These are phyloP conservation scores for Raffaelea ambrosiae DNA, from an alignment of 2,329 filamentous ascomycete genomes.

Conservation along the genomic window DNA sequence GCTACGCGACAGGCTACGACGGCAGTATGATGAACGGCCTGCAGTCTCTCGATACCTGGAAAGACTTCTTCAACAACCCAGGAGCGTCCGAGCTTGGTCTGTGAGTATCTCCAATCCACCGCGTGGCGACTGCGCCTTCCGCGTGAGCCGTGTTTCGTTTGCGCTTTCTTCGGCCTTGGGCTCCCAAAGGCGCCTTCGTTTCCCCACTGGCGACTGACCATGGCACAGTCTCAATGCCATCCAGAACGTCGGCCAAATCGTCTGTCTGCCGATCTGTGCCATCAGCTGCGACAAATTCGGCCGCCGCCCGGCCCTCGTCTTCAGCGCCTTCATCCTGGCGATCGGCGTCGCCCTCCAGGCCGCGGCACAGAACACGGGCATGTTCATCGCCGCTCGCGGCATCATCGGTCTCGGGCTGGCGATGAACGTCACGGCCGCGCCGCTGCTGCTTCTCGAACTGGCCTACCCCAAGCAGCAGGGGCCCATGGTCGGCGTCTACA, in stretches of 20 bases:
- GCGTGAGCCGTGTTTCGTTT: neutral
- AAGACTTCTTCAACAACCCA: neutral
- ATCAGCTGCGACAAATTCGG: constrained; percentile 39
- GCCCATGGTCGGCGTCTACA: constrained; percentile 51
- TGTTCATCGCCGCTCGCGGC: constrained; percentile 52
- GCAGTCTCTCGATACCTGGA: neutral
- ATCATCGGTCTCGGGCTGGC: constrained; percentile 55
- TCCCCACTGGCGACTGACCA: too few species aligned
- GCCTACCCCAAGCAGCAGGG: constrained; percentile 49
- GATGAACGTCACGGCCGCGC: constrained; percentile 49
- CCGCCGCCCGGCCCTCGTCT: constrained; percentile 42
- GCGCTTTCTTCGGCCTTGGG: neutral
- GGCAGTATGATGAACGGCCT: neutral
- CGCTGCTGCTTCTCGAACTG: constrained; percentile 52
- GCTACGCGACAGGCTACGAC: neutral
- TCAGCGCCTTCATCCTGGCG: constrained; percentile 35
- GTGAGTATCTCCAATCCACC: neutral
- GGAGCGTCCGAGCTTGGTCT: neutral
- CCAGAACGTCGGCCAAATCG: neutral
- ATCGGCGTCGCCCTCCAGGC: constrained; percentile 47
- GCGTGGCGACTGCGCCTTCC: too few species aligned
- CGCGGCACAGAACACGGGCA: constrained; percentile 48
- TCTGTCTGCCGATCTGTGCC: neutral
- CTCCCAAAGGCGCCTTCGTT: too few species aligned
- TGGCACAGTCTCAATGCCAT: neutral